Percentiles rank a stretch among this genome's conserved stretches.
These are phyloP conservation scores for Ogataea philodendri DNA, from an alignment of 805 yeast species.

Conservation along the genomic window DNA sequence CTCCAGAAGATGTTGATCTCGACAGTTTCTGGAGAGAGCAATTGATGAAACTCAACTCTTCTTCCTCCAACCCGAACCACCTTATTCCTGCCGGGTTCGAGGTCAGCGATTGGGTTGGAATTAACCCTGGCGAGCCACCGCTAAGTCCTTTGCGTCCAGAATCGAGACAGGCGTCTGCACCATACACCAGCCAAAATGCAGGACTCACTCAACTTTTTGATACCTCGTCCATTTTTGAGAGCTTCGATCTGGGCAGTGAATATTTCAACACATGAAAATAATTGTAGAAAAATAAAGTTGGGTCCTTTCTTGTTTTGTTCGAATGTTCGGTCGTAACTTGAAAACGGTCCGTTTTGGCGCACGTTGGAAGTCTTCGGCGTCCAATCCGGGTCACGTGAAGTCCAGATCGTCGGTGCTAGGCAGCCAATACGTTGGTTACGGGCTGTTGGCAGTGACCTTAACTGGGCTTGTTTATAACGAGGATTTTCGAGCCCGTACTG, in stretches of 20 bases:
- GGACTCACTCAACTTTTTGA: conserved; percentile 3
- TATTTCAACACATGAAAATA: conserved; percentile 1
- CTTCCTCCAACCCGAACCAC: no score
- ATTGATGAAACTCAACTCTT: conserved; percentile 9
- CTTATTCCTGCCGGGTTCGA: background rate
- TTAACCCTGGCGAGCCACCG: no score
- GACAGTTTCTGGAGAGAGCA: conserved; percentile 30
- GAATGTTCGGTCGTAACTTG: conserved; percentile 1
- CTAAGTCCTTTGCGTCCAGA: no score
- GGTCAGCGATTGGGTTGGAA: no score
- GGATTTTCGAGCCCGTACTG: conserved; percentile 32
- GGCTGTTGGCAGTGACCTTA: conserved; percentile 13
- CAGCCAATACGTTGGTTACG: conserved; percentile 26
- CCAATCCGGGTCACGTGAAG: background rate
- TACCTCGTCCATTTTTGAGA: background rate
- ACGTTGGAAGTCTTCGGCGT: background rate
- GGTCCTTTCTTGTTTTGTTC: background rate
- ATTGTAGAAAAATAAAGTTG: background rate
- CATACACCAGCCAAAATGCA: no score
- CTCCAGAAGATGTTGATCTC: conserved; percentile 17
- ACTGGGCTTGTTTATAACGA: conserved; percentile 32
- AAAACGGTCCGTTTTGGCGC: background rate
- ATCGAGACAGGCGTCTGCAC: no score
- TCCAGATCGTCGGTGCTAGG: conserved; percentile 3
- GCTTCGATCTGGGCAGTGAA: background rate